These are phyloP conservation scores for Colletotrichum karsti DNA, from an alignment of 2,329 filamentous ascomycete species.

Conservation along the genomic window DNA sequence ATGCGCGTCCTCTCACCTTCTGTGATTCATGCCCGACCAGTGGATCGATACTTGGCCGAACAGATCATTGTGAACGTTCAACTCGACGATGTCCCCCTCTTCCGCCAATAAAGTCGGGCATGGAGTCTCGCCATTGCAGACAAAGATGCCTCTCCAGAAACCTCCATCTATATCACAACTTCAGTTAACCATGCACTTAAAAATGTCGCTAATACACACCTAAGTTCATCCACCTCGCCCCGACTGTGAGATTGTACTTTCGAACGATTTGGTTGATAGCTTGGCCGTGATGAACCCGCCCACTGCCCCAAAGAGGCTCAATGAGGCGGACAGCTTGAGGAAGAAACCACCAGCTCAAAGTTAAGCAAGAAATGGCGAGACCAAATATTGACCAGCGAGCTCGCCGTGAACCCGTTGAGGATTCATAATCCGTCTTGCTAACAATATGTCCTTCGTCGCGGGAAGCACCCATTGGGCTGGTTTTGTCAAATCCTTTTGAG, in stretches of 20 bases:
- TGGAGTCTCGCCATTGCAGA: constrained; percentile 9
- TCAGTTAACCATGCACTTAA: rapidly evolving
- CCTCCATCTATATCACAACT: not conserved
- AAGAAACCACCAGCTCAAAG: not conserved
- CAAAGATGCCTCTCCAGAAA: constrained; percentile 6
- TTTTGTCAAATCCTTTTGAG: too few species aligned
- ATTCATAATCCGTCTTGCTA: too few species aligned
- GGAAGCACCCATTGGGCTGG: too few species aligned
- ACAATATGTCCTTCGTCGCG: too few species aligned
- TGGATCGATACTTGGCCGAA: constrained; percentile 7
- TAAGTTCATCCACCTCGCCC: constrained; percentile 12
- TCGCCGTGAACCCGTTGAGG: not conserved
- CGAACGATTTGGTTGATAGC: not conserved
- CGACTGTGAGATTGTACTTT: constrained; percentile 1
- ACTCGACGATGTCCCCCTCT: constrained; percentile 8
- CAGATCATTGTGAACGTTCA: constrained; percentile 12
- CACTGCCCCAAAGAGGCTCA: not conserved
- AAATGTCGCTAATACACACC: not conserved
- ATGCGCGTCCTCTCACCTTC: not conserved
- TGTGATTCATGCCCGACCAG: constrained; percentile 15
- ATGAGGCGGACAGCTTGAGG: not conserved
- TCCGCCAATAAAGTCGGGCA: constrained; percentile 3
- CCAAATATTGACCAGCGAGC: not conserved
- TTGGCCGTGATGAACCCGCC: not conserved
- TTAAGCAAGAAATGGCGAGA: not conserved